Percentiles rank a stretch among this genome's conserved stretches.
Conservation (phyloP, 2,329 filamentous ascomycete genomes). For the Fusarium goolgardi region DNA sequence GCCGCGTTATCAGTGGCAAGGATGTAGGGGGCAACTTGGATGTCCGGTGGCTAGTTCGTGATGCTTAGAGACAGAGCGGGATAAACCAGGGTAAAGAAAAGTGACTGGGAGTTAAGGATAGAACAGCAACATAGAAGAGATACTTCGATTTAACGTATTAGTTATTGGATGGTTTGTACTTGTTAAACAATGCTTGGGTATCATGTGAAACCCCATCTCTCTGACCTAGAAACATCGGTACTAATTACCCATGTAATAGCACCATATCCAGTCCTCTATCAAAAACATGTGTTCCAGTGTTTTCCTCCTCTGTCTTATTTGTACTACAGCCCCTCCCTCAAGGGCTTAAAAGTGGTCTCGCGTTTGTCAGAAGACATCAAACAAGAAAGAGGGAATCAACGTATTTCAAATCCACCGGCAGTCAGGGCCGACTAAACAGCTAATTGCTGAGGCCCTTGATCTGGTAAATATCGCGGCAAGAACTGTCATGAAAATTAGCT, state of each 20-base stretch:
- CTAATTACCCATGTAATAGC: slow-evolving; percentile 24
- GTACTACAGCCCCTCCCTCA: slow-evolving; percentile 26
- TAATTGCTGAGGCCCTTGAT: slow-evolving; percentile 66
- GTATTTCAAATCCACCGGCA: slow-evolving; percentile 30
- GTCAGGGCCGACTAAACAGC: slow-evolving; percentile 57
- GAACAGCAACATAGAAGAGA: slow-evolving; percentile 40
- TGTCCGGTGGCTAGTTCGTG: slow-evolving; percentile 55
- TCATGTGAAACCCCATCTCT: slow-evolving; percentile 37
- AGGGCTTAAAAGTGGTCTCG: slow-evolving; percentile 28
- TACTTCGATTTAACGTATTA: slow-evolving; percentile 18
- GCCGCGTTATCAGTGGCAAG: slow-evolving; percentile 48
- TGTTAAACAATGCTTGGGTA: slow-evolving; percentile 41
- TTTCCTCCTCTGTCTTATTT: slow-evolving; percentile 13
- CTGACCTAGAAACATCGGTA: slow-evolving; percentile 12
- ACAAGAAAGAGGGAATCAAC: slow-evolving; percentile 43
- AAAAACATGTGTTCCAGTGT: slow-evolving; percentile 14
- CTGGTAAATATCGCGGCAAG: slow-evolving; percentile 69
- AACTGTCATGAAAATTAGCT: slow-evolving; percentile 56
- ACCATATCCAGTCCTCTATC: slow-evolving; percentile 27
- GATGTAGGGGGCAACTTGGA: slow-evolving; percentile 51
- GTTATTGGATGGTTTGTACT: slow-evolving; percentile 36
- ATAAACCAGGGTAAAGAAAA: slow-evolving; percentile 22
- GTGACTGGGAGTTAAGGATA: slow-evolving; percentile 41
- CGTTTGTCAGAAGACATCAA: slow-evolving; percentile 32
- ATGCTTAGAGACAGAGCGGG: slow-evolving; percentile 26